Evolutionary conservation across 108 stramenopile genomes (phyloP).

Genomic region (Skeletonema menzelii): DNA sequence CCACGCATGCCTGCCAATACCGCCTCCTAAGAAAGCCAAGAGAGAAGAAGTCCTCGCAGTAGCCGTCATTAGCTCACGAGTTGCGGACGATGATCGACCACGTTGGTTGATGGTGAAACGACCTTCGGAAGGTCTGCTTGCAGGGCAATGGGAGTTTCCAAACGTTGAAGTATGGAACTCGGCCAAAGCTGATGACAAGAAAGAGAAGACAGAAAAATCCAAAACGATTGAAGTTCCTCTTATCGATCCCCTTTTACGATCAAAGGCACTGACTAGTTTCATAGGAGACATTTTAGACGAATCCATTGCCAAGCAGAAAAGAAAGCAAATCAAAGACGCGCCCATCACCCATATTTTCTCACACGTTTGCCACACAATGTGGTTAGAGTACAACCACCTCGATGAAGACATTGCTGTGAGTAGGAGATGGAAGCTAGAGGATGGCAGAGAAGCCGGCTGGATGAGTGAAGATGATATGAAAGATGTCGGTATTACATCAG

Average conservation of each 20-base stretch:
- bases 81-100: conserved; percentile 12
- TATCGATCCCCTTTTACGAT: conserved; percentile 27
- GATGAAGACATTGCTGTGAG: not conserved
- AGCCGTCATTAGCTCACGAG: conserved; percentile 46
- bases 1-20: conserved; percentile 64
- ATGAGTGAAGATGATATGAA: conserved; percentile 75
- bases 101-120: conserved; percentile 79
- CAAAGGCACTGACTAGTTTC: conserved; percentile 36
- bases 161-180: conserved; percentile 55
- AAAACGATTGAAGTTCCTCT: conserved; percentile 40
- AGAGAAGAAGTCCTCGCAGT: conserved; percentile 83
- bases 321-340: conserved; percentile 15
- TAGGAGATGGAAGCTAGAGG: conserved; percentile 44
- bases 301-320: not conserved
- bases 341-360: conserved; percentile 84
- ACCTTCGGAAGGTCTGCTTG: conserved; percentile 66
- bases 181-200: conserved; percentile 24
- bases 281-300: conserved; percentile 16
- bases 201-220: conserved; percentile 21
- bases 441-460: conserved; percentile 69
- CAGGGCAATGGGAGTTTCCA: conserved; percentile 90
- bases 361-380: conserved; percentile 81
- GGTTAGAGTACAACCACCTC: conserved; percentile 50
- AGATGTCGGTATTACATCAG: conserved; percentile 78
- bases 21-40: conserved; percentile 80